These are phyloP conservation scores for Neospermospora avenae DNA, from an alignment of 2,329 filamentous ascomycete genomes.

Conservation along the genomic window DNA sequence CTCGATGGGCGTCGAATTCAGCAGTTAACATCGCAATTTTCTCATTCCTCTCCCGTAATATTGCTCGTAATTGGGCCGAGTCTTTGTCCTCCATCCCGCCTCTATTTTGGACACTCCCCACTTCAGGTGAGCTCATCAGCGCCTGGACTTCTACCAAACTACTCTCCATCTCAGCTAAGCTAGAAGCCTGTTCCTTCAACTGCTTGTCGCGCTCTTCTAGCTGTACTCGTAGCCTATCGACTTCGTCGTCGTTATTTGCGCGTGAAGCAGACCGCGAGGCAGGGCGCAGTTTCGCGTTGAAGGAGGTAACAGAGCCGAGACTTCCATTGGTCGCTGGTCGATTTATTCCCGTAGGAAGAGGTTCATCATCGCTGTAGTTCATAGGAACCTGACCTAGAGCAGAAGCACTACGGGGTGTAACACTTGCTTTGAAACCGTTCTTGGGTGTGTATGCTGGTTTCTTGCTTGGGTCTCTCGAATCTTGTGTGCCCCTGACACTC, in stretches of 20 bases:
- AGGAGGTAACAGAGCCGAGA: conserved; percentile 51
- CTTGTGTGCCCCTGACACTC: conserved; percentile 54
- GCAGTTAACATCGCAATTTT: conserved; percentile 90
- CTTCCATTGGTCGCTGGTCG: conserved; percentile 51
- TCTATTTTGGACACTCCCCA: conserved; percentile 44
- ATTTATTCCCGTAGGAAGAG: conserved; percentile 49
- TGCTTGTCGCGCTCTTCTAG: conserved; percentile 83
- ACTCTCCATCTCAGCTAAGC: conserved; percentile 84
- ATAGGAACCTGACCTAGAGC: conserved; percentile 50
- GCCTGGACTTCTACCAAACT: conserved; percentile 78
- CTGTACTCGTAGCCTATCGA: conserved; percentile 68
- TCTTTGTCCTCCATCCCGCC: conserved; percentile 66
- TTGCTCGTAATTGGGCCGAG: conserved; percentile 69
- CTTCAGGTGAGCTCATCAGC: conserved; percentile 59
- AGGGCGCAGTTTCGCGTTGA: conserved; percentile 51
- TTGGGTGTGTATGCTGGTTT: conserved; percentile 40
- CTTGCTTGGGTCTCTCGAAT: conserved; percentile 59
- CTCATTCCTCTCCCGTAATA: conserved; percentile 92
- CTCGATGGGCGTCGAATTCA: conserved; percentile 91
- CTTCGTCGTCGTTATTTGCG: conserved; percentile 55
- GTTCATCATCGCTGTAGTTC: conserved; percentile 55
- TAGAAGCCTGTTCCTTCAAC: conserved; percentile 81
- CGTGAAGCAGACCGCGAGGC: conserved; percentile 40
- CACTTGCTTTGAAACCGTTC: conserved; percentile 47
- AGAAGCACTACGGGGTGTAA: conserved; percentile 57